Base-by-base conservation (phyloP, 169 alveolate species). In the Babesia divergens region DNA sequence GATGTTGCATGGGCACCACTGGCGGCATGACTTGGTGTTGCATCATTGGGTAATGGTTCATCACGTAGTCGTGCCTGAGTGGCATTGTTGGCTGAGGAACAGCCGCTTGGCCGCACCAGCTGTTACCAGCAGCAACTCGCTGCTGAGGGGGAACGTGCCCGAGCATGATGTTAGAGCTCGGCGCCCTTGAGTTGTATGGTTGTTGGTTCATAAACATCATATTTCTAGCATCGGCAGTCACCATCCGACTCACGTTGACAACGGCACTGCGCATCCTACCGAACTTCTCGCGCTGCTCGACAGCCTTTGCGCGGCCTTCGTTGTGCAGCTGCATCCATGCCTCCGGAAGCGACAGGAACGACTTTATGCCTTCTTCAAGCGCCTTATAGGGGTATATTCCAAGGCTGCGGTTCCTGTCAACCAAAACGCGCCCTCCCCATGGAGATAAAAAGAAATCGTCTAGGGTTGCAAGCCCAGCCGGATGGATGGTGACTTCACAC, bases 401-500 rank as follows among this genome's bases (percentile, higher is more conserved):
- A n/a, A 24, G 35, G 18, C 65, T 9, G 24, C 60, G 58, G 24
- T 13, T 2, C 44, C 52, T 55, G 16, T 77, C 44, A 18, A 29
- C 1, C 4, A 29, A 29, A 28, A 55, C 20, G 54, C 82, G 65
- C 62, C 74, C 81, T 7, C 81, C 80, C 54, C 82, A 83, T 20
- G 86, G 91, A 32, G 90, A 69, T 20, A 85, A 52, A 51, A 91
- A 88, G 66, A 83, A 83, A 55, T 90, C 86, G 55, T 87, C 81
- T 29, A 70, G 58, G n/a, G 85, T 74, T 2, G 92, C 89, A 51
- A 84, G 80, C 8, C 91, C 88, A 8, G 93, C 91, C 35, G 94
- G 93, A 50, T 91, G 94, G 34, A 91, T 56, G 18, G 94, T 87
- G 46, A 75, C 82, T 70, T 91, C 94, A 2, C 91, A 86, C 60